These are phyloP conservation scores for Chalciporus chontae DNA, from an alignment of 768 basidiomycete species.

Conservation along the genomic window DNA sequence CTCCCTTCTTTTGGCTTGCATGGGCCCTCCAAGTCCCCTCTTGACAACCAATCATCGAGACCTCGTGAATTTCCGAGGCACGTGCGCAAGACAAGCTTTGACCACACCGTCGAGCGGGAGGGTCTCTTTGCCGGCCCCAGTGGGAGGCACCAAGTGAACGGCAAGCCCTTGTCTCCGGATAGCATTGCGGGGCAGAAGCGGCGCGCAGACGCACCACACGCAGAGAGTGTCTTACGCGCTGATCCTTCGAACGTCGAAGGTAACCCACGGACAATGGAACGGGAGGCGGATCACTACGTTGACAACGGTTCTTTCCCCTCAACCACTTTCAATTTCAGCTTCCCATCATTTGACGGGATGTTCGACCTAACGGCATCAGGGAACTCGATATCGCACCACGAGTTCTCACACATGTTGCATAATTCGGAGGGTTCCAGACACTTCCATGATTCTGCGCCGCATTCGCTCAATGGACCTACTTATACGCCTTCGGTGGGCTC, in stretches of 20 bases:
- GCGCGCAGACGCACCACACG: slow-evolving; percentile 76
- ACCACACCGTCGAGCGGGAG: slow-evolving; percentile 80
- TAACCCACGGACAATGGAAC: slow-evolving; percentile 24
- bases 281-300: slow-evolving; percentile 40
- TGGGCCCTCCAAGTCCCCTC: slow-evolving; percentile 41
- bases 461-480: slow-evolving; percentile 27
- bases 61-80: slow-evolving; percentile 71
- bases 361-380: slow-evolving; percentile 47
- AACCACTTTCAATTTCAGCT: slow-evolving; percentile 69
- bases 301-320: slow-evolving; percentile 58
- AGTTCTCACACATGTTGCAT: slow-evolving; percentile 33
- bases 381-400: slow-evolving; percentile 34
- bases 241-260: slow-evolving; percentile 62
- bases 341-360: slow-evolving; percentile 59
- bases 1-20: slow-evolving; percentile 70
- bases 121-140: slow-evolving; percentile 54
- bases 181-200: slow-evolving; percentile 70
- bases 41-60: slow-evolving; percentile 33
- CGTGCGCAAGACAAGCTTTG: slow-evolving; percentile 92
- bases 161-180: slow-evolving; percentile 65
- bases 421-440: slow-evolving; percentile 26
- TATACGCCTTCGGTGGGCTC: slow-evolving; percentile 37
- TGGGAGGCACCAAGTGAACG: slow-evolving; percentile 79
- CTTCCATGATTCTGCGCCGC: slow-evolving; percentile 31
- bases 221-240: slow-evolving; percentile 73